phyloP scores from a whole-genome alignment of 140 eudicot genomes.

The Oenanthe javanica region DNA sequence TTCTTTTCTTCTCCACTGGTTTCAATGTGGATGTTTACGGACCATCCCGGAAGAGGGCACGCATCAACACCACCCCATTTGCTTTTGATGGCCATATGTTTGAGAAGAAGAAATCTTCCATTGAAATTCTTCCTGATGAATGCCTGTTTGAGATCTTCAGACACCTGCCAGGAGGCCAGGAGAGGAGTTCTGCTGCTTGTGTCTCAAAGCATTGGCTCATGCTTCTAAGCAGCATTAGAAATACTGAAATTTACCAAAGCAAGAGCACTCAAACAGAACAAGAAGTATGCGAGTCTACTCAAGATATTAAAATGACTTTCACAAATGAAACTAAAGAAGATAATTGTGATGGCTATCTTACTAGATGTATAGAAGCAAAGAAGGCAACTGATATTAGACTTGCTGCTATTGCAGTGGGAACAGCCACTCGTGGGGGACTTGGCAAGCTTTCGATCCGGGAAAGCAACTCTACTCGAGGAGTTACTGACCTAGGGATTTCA shows the following conservation, averaged over 20 bases:
- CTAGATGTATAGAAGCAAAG: conserved; percentile 84
- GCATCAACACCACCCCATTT: conserved; percentile 41
- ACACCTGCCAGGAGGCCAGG: conserved; percentile 53
- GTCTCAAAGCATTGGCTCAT: conserved; percentile 86
- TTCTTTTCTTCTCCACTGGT: conserved; percentile 30
- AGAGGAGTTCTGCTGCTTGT: conserved; percentile 63
- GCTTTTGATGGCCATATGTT: conserved; percentile 18
- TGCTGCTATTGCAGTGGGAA: conserved; percentile 81
- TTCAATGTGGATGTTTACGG: conserved; percentile 45
- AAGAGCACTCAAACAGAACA: conserved; percentile 10
- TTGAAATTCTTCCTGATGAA: conserved; percentile 80
- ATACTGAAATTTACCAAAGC: conserved; percentile 40
- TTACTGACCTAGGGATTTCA: conserved; percentile 50
- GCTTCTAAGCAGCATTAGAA: conserved; percentile 40
- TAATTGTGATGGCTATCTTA: conserved; percentile 58
- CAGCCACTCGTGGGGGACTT: conserved; percentile 83
- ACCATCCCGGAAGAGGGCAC: conserved; percentile 59
- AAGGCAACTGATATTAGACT: conserved; percentile 81
- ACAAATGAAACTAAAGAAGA: conserved; percentile 33
- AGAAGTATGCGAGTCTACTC: neutral
- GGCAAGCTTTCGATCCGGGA: conserved; percentile 86
- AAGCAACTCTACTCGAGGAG: conserved; percentile 38
- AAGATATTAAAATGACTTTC: conserved; percentile 21
- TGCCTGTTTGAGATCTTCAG: conserved; percentile 86
- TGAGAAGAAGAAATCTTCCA: conserved; percentile 36